Conservation (phyloP, 495 filamentous ascomycete genomes). For the Neurospora sp. region DNA sequence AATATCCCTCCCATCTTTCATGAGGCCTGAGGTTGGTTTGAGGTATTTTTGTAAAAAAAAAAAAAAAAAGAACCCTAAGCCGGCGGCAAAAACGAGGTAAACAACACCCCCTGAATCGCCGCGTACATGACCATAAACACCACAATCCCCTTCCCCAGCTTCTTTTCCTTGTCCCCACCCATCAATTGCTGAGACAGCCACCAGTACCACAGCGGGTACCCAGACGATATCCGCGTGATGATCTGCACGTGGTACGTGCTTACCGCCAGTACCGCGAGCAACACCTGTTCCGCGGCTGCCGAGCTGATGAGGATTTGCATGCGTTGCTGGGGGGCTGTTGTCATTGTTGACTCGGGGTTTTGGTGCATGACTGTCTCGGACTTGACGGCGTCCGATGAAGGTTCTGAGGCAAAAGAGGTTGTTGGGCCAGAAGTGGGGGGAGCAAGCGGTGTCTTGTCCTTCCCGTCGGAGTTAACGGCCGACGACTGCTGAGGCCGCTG, state of each 20-base stretch:
- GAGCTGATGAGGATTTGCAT: constrained; percentile 31
- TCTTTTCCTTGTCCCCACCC: constrained; percentile 12
- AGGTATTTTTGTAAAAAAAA: neutral
- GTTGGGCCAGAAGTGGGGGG: too few relatives aligned
- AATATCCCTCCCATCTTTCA: neutral
- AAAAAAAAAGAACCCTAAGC: constrained; percentile 42
- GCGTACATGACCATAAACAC: constrained; percentile 71
- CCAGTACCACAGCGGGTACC: constrained; percentile 85
- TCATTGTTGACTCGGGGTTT: neutral
- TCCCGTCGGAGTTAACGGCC: too few relatives aligned
- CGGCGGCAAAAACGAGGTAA: constrained; percentile 91
- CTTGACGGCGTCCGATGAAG: neutral
- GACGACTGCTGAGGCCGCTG: neutral
- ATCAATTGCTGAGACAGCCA: constrained; percentile 46
- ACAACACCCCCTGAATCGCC: constrained; percentile 69
- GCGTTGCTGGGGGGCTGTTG: neutral
- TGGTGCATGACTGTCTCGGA: neutral
- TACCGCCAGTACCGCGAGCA: constrained; percentile 56
- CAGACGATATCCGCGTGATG: constrained; percentile 78
- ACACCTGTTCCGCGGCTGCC: constrained; percentile 60
- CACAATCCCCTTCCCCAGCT: constrained; percentile 20
- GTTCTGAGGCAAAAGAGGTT: neutral
- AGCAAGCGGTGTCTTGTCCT: too few relatives aligned
- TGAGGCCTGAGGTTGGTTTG: neutral
- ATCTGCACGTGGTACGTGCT: constrained; percentile 88